Conservation (phyloP, 2,329 filamentous ascomycete species). For the Trichoderma endophyticum region DNA sequence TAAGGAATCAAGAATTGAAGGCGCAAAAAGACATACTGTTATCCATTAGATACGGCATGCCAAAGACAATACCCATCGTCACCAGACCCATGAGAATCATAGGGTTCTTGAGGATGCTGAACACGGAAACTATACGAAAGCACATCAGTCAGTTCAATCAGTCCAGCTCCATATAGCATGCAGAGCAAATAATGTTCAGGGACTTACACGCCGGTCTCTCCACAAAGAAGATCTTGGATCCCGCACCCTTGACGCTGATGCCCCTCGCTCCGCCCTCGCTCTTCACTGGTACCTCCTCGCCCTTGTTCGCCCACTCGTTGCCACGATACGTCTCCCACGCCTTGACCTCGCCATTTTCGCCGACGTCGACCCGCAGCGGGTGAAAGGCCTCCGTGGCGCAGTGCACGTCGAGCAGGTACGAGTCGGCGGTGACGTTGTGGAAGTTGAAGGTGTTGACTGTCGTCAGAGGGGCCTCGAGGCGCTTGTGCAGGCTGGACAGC, state of each 20-base stretch:
- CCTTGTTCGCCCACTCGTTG: constrained; percentile 86
- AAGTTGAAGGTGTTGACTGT: constrained; percentile 72
- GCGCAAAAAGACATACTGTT: constrained; percentile 68
- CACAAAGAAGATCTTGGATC: constrained; percentile 70
- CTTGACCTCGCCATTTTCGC: constrained; percentile 45
- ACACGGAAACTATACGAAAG: constrained; percentile 60
- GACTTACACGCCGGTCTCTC: constrained; percentile 71
- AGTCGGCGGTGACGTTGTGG: constrained; percentile 64
- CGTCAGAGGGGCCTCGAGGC: constrained; percentile 59
- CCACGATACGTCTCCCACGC: constrained; percentile 85
- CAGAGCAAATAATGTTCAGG: not conserved
- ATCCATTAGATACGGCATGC: constrained; percentile 92
- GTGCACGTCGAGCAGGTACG: constrained; percentile 80
- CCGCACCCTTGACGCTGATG: constrained; percentile 61
- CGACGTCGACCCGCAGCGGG: constrained; percentile 76
- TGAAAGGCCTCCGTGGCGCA: constrained; percentile 71
- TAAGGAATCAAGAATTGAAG: not conserved
- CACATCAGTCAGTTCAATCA: not conserved
- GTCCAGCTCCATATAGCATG: not conserved
- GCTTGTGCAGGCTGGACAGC: constrained; percentile 41
- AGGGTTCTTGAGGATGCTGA: constrained; percentile 84
- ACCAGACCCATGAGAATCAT: constrained; percentile 93
- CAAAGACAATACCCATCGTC: constrained; percentile 78
- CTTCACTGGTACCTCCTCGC: constrained; percentile 53
- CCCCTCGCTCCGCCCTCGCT: constrained; percentile 36